These are phyloP conservation scores for Diddensiella transvaalensis DNA, from an alignment of 805 yeast genomes.

Conservation along the genomic window DNA sequence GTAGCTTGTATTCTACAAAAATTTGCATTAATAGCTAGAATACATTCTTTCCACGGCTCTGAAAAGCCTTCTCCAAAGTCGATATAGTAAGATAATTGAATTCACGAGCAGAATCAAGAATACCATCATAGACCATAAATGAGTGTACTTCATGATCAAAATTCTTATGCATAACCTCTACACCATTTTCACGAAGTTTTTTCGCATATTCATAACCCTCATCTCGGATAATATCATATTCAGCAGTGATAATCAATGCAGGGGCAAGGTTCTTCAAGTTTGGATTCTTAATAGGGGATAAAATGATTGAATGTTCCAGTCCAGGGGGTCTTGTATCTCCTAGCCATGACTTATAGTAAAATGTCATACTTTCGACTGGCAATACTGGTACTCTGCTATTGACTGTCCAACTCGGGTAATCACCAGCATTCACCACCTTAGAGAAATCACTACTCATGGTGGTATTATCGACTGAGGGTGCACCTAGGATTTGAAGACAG, in stretches of 20 bases:
- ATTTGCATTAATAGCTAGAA: background rate
- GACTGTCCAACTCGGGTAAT: conserved; percentile 9
- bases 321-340: conserved; percentile 5
- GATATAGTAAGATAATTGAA: conserved; percentile 5
- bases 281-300: conserved; percentile 9
- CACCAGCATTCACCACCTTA: background rate
- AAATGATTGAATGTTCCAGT: background rate
- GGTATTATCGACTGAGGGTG: conserved; percentile 6
- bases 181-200: conserved; percentile 4
- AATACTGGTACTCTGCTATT: conserved; percentile 6
- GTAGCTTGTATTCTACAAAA: no score
- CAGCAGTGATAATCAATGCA: conserved; percentile 8
- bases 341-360: conserved; percentile 4
- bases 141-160: conserved; percentile 10
- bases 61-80: conserved; percentile 3
- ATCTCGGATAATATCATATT: conserved; percentile 10
- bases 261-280: conserved; percentile 8
- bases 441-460: conserved; percentile 2
- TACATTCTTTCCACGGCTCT: background rate
- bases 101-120: conserved; percentile 7
- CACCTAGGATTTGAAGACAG: conserved; percentile 7
- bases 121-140: conserved; percentile 7
- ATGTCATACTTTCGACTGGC: conserved; percentile 7
- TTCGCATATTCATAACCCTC: conserved; percentile 10
- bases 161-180: conserved; percentile 5